Conservation (phyloP, 805 yeast species). For the Komagataella kurtzmanii region DNA sequence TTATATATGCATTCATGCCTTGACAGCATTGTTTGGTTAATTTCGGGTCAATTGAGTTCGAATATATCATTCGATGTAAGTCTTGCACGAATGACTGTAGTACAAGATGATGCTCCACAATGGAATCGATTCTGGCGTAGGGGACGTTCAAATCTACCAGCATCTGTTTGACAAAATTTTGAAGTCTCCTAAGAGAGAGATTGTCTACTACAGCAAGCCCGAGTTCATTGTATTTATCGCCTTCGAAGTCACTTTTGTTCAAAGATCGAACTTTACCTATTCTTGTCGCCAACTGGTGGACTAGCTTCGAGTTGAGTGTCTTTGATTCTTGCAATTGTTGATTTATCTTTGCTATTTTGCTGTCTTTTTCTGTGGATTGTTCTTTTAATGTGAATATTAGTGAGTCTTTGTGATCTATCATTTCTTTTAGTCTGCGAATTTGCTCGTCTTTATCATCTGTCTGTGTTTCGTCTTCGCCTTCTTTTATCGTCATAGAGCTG, state of each 20-base stretch:
- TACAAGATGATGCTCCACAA: neutral
- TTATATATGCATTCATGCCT: neutral
- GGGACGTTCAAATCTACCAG: constrained; percentile 5
- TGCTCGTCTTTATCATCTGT: neutral
- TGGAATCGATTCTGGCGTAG: constrained; percentile 3
- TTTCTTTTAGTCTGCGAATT: neutral
- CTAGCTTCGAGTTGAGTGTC: neutral
- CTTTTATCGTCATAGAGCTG: neutral
- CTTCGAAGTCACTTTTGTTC: neutral
- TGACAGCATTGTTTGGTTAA: constrained; percentile 1
- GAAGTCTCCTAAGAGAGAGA: constrained; percentile 5
- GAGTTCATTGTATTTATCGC: neutral
- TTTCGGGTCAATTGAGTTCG: neutral
- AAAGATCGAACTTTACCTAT: neutral
- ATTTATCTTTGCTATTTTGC: no score
- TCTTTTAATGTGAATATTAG: neutral
- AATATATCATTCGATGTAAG: constrained; percentile 1
- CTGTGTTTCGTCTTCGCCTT: neutral
- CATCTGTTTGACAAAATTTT: constrained; percentile 10
- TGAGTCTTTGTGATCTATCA: neutral
- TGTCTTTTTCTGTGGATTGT: neutral
- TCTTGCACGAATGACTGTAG: constrained; percentile 1
- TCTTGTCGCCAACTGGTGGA: neutral
- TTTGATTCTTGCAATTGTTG: neutral
- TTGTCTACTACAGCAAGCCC: constrained; percentile 6